Evolutionary conservation across 2,329 filamentous ascomycete genomes (phyloP), one percentile per base, ranked within the genome.

Genomic region (Botrytis hyacinthi): DNA sequence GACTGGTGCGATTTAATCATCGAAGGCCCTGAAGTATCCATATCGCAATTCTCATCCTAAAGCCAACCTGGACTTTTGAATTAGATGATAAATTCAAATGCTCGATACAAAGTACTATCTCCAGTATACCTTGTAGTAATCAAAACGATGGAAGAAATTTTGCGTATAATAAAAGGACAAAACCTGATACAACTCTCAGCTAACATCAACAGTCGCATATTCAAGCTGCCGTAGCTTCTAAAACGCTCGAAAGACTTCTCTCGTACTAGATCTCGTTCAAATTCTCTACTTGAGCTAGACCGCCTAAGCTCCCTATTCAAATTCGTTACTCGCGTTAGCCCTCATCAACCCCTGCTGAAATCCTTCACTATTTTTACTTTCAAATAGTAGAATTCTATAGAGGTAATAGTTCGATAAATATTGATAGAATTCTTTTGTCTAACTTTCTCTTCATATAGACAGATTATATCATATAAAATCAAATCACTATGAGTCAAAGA

Each of bases 331-430:
- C 4, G 1, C 4, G n/a, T 5, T n/a, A 54, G 26, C n/a, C 48
- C 48, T n/a, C 14, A 2, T 54, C 3, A n/a, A n/a, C 1, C 1
- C 26, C 1, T 1, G 4, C 29, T 29, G 0, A 54, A 51, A 29
- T 18, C 6, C n/a, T 57, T 8, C 7, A 57, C 3, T 4, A 57
- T 29, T 9, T 18, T 29, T 1, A 7, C 26, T 54, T 16, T 16
- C 14, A 3, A n/a, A 6, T 5, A 54, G 10, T 54, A 54, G 12
- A 54, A n/a, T 16, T 40, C 6, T 9, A n/a, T 12, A 16, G 35
- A 61, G 9, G 32, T 61, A 61, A 37, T 54, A 7, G 26, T n/a
- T 61, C 22, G 5, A 61, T 7, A 0, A n/a, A 54, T 29, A 29
- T 29, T 18, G 1, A 40, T n/a, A 40, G 14, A 16, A 9, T n/a